Evolutionary conservation across 1,284 basidiomycete genomes (phyloP).

Genomic region (Cryptococcus sp.): DNA sequence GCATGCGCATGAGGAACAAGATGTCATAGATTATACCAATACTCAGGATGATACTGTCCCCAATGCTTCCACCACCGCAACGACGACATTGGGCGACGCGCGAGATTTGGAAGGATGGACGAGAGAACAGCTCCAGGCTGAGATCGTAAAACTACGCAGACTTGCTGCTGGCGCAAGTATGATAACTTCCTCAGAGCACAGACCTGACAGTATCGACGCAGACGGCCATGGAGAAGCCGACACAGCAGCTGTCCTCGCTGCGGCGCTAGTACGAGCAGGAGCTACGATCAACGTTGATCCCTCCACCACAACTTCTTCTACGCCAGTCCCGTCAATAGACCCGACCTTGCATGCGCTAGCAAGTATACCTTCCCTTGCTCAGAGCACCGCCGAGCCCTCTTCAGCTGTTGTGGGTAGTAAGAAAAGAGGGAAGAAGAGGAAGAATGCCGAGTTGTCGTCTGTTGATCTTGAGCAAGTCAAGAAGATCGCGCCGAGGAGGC

Average conservation of each 20-base stretch:
- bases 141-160: conserved; percentile 33
- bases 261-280: neutral
- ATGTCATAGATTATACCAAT: neutral
- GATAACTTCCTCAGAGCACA: neutral
- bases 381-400: neutral
- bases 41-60: neutral
- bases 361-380: neutral
- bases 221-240: neutral
- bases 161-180: conserved; percentile 1
- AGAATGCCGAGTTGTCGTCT: conserved; percentile 1
- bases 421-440: conserved; percentile 10
- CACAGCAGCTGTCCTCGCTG: neutral
- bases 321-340: too few species aligned
- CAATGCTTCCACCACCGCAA: neutral
- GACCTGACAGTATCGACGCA: too few species aligned
- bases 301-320: too few species aligned
- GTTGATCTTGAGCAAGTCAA: neutral
- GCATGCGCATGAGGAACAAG: neutral
- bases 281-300: neutral
- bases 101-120: conserved; percentile 25
- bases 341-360: too few species aligned
- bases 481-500: conserved; percentile 11
- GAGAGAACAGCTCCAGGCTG: conserved; percentile 29
- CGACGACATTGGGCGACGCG: neutral
- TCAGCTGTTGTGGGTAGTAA: neutral